Conservation (phyloP, 2,329 filamentous ascomycete species). For the Lasiodiplodia sp. region DNA sequence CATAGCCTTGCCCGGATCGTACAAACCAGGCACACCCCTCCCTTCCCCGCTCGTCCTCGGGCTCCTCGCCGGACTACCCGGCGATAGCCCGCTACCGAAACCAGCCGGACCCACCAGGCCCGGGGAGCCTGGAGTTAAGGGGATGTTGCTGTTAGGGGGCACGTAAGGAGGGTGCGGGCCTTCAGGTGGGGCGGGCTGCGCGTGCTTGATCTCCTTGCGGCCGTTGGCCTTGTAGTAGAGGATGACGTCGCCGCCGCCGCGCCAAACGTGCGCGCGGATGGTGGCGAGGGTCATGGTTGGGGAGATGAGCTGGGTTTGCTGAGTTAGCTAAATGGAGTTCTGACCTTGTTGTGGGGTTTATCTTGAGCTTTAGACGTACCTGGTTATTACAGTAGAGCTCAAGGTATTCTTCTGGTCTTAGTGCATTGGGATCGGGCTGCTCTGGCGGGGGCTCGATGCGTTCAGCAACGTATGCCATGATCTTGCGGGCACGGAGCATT, state of each 20-base stretch:
- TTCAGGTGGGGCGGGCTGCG: slow-evolving; percentile 30
- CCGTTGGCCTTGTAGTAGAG: slow-evolving; percentile 92
- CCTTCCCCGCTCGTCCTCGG: neutral
- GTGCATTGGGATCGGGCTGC: slow-evolving; percentile 63
- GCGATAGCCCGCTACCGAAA: neutral
- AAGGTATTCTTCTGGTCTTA: slow-evolving; percentile 89
- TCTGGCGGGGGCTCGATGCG: slow-evolving; percentile 77
- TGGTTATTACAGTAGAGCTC: slow-evolving; percentile 95
- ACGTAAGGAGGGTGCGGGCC: slow-evolving; percentile 16
- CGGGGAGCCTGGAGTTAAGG: neutral
- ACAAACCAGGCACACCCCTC: neutral
- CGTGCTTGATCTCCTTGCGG: slow-evolving; percentile 65
- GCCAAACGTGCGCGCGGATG: slow-evolving; percentile 90
- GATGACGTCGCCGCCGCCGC: slow-evolving; percentile 90
- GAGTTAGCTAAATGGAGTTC: too few species aligned
- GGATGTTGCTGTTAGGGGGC: slow-evolving; percentile 7
- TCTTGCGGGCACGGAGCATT: slow-evolving; percentile 95
- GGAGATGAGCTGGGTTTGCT: slow-evolving; percentile 63
- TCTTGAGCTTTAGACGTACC: slow-evolving; percentile 67
- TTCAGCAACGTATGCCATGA: slow-evolving; percentile 89
- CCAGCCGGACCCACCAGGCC: neutral
- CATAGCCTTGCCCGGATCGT: slow-evolving; percentile 5
- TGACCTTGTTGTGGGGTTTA: too few species aligned
- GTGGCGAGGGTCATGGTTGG: slow-evolving; percentile 93
- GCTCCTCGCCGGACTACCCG: neutral